A percentile compares a stretch with the other conserved stretches of the same genome.
Evolutionary conservation across 208 protist species (phyloP).

Genomic region (Leishmania tarentolae): DNA sequence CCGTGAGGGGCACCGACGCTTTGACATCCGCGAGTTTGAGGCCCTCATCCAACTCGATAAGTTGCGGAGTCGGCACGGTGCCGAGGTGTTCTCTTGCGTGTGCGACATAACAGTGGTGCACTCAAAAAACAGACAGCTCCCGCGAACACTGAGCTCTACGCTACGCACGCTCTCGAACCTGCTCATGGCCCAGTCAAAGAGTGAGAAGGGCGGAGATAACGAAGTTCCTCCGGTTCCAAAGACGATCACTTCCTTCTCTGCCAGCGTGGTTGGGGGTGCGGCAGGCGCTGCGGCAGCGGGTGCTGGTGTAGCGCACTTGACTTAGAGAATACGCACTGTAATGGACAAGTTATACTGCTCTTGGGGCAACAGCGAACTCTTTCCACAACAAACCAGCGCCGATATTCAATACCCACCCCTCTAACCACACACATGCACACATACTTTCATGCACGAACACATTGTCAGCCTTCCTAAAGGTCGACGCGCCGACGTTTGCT

Average conservation of each 20-base stretch:
- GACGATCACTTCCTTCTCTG: slow-evolving; percentile 1
- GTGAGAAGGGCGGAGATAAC: background rate
- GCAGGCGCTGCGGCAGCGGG: slow-evolving; percentile 14
- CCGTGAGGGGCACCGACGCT: slow-evolving; percentile 40
- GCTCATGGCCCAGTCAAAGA: slow-evolving; percentile 27
- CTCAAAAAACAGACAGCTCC: slow-evolving; percentile 45
- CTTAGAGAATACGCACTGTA: background rate
- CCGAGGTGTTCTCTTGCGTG: slow-evolving; percentile 59
- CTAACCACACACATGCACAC: no score
- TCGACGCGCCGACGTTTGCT: background rate
- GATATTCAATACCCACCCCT: background rate
- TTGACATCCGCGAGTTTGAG: slow-evolving; percentile 47
- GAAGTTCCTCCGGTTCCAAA: slow-evolving; percentile 31
- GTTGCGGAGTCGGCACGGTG: slow-evolving; percentile 35
- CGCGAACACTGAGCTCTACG: slow-evolving; percentile 37
- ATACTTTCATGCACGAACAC: background rate
- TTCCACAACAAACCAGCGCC: background rate
- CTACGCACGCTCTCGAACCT: slow-evolving; percentile 51
- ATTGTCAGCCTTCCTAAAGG: background rate
- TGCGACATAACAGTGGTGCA: slow-evolving; percentile 78
- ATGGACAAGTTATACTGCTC: background rate
- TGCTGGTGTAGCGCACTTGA: background rate
- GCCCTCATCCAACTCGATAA: slow-evolving; percentile 44
- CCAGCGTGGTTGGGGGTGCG: slow-evolving; percentile 6
- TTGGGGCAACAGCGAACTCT: background rate